These are phyloP conservation scores for Solanum paucissectum DNA, from an alignment of 257 asterid genomes.

Conservation along the genomic window DNA sequence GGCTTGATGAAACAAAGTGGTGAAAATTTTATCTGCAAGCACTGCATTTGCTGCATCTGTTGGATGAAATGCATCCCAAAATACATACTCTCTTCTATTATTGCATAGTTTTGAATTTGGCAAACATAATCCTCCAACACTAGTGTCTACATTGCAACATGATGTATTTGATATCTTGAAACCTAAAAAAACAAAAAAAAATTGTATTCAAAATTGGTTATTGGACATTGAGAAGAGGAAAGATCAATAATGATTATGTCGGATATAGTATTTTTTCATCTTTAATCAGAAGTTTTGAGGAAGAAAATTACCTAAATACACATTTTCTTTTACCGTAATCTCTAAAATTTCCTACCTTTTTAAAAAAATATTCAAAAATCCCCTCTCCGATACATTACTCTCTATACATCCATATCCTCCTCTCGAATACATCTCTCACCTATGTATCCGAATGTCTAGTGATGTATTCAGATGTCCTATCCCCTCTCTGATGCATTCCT, in stretches of 20 bases:
- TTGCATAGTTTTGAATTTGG: constrained; percentile 51
- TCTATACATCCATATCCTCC: too few species aligned
- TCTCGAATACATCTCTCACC: fast-evolving
- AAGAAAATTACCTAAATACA: too few species aligned
- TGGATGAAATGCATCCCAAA: constrained; percentile 86
- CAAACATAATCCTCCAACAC: constrained; percentile 60
- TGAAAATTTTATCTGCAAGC: constrained; percentile 47
- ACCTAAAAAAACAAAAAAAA: constrained; percentile 14
- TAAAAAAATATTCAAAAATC: too few species aligned
- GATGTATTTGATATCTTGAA: constrained; percentile 69
- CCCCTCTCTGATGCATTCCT: fast-evolving
- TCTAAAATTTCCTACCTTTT: too few species aligned
- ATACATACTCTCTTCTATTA: constrained; percentile 49
- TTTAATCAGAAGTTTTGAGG: not conserved
- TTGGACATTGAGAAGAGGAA: not conserved
- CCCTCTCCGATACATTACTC: too few species aligned
- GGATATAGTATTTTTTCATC: not conserved
- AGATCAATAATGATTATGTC: not conserved
- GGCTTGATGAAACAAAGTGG: constrained; percentile 11
- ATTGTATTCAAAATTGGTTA: not conserved
- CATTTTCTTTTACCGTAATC: too few species aligned
- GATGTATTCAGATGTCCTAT: too few species aligned
- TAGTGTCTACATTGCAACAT: constrained; percentile 65
- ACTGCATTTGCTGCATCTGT: constrained; percentile 76
- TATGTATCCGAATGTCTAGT: too few species aligned